Base-by-base conservation (phyloP, 2,329 filamentous ascomycete species). In the Aureobasidium sp. region DNA sequence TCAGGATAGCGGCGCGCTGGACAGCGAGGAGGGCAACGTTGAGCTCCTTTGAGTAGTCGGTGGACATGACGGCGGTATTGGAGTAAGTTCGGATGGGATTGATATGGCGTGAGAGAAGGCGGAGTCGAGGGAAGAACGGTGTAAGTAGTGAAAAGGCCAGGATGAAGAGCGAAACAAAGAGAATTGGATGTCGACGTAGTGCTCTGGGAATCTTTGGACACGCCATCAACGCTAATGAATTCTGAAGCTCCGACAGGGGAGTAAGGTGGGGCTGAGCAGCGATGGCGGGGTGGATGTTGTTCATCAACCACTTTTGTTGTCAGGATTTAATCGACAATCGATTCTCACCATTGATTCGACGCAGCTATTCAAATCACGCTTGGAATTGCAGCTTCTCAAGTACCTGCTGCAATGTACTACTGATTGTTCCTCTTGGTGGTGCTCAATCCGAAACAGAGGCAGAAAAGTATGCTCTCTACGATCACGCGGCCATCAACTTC, bases 11-110 rank as follows among this genome's bases (percentile, higher is more conserved):
- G 29, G 89, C 92, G 67, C 92, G 86, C 78, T 96, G 91, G 62
- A 96, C 92, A 65, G 92, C 91, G 47, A 96, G 85, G 73, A 93
- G 87, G 65, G 92, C 92, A 61, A 96, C 83, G 70, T 87, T 81
- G 69, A 94, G 85, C 79, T 97, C 92, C 66, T 87, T 84, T 63
- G 83, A 79, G 80, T 94, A 96, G 52, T 78, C 72, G 73, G 79
- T 77, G 17, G 57, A 60, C 48, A 68, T 71, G 71, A 76, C 75
- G 67, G 68, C 73, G 36, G 61, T 65, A 51, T 66, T 57, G 64
- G 63, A 46, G 47, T 64, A 42, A 39, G 60, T 53, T 61, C 62
- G 61, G 39, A 47, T 17, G 20, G 62, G 56, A 32, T 60, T 36
- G 62, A 73, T 37, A 62, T 76, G 73, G 32, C 67, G 66, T 65